Evolutionary conservation across 768 basidiomycete genomes (phyloP).

Genomic region (Hemileccinum rubropunctum): DNA sequence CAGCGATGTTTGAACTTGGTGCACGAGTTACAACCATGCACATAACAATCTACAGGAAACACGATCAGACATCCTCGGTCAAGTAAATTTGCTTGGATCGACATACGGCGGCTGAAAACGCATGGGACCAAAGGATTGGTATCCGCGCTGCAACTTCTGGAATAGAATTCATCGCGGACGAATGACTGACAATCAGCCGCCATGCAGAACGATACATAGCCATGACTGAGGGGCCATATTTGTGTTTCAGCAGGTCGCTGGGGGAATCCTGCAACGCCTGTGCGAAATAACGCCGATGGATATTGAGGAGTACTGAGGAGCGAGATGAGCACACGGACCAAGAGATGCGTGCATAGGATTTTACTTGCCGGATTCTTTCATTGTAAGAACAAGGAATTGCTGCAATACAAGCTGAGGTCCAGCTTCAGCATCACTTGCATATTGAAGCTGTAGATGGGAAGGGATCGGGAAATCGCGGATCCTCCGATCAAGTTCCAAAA

Average conservation of each 20-base stretch:
- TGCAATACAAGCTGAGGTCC: constrained; percentile 33
- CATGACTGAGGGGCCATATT: constrained; percentile 66
- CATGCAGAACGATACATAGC: constrained; percentile 73
- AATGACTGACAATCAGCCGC: constrained; percentile 54
- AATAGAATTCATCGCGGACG: constrained; percentile 38
- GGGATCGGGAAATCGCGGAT: constrained; percentile 62
- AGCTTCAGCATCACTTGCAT: constrained; percentile 17
- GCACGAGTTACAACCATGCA: constrained; percentile 52
- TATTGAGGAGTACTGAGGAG: constrained; percentile 52
- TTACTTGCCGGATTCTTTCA: constrained; percentile 49
- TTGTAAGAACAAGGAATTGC: constrained; percentile 41
- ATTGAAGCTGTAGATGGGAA: constrained; percentile 39
- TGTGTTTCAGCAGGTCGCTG: constrained; percentile 54
- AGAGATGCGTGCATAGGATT: not conserved
- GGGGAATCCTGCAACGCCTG: constrained; percentile 63
- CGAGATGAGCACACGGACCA: not conserved
- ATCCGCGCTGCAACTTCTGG: constrained; percentile 45
- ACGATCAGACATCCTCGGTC: not conserved
- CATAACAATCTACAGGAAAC: constrained; percentile 49
- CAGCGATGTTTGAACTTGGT: constrained; percentile 46
- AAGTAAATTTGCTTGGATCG: not conserved
- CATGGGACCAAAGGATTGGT: constrained; percentile 62
- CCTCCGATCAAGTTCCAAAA: constrained; percentile 58
- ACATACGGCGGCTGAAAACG: constrained; percentile 62
- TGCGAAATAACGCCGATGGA: constrained; percentile 68